Base-by-base conservation (phyloP, 805 yeast species). In the Teunomyces kruisii region DNA sequence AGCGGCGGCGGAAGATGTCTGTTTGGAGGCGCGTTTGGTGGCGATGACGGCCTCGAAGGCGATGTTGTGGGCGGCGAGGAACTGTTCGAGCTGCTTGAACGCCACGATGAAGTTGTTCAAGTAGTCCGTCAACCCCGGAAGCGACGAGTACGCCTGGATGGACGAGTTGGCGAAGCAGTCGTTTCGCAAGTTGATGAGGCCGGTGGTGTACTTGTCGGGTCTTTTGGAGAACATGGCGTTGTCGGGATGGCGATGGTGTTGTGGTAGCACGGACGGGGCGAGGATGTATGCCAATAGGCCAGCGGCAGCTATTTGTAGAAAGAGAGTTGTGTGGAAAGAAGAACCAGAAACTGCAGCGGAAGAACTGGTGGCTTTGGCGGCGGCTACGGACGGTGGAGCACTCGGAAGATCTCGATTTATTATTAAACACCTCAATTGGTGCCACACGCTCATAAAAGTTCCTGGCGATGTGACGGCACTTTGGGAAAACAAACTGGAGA, bases 81-180 rank as follows among this genome's bases (percentile, higher is more conserved):
- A 55, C 17, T 50, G 46, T 35, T 52, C 49, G 6, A 68, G 45
- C 9, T 56, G 51, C 26, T 53, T 51, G 50, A 58, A 70, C 4
- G 59, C 52, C 12, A 55, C 52, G 31, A 71, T 62, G 44, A 77
- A 62, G 26, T 59, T 55, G 46, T 72, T 81, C 48, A 86, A 61
- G 54, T 87, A 86, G 3, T 65, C 68, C 30, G 83, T 79, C 40
- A 87, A 57, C 0, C 76, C 75, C 0, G 87, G 83, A 13, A 84
- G 59, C 0, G 89, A 67, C 13, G 84, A 78, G 44, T 86, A 74
- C 0, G 91, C 94, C 62, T 92, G 99, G 14, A 94, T 58, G 1
- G 91, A 83, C 6, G 95, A 80, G 58, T 94, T 92, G 49, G 96
- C 96, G 68, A 88, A 92, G 63, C 99, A 92, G 61, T 90, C 97